Conservation (phyloP, 257 asterid genomes). For the Solanum pennellii region DNA sequence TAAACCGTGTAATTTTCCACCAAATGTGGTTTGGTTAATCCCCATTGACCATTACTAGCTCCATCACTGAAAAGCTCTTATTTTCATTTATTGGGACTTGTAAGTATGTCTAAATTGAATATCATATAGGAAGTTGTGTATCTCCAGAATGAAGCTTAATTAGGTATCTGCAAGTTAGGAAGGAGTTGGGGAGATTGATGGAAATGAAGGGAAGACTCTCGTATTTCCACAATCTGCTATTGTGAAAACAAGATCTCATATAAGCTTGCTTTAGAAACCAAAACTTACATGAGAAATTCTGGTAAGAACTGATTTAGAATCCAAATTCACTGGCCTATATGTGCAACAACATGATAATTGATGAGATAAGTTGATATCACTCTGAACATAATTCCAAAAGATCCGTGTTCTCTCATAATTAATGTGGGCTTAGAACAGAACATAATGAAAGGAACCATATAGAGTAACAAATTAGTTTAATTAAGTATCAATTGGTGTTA, state of each 20-base stretch:
- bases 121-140: not conserved
- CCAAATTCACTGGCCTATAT: not conserved
- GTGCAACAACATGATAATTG: not conserved
- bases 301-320: not conserved
- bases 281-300: not conserved
- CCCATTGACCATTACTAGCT: not conserved
- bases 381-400: not conserved
- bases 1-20: too few species aligned
- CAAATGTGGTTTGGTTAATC: not conserved
- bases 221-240: not conserved
- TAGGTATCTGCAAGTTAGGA: not conserved
- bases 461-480: not conserved
- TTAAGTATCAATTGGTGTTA: not conserved
- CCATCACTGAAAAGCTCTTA: not conserved
- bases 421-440: not conserved
- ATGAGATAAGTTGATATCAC: not conserved
- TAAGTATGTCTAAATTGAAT: not conserved
- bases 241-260: not conserved
- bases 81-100: not conserved
- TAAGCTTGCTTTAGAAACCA: not conserved
- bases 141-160: not conserved
- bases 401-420: not conserved
- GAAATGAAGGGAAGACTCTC: not conserved
- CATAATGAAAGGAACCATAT: not conserved
- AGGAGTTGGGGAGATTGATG: not conserved